phyloP scores from a whole-genome alignment of 2,329 filamentous ascomycete genomes.

The Monosporascus sp. region DNA sequence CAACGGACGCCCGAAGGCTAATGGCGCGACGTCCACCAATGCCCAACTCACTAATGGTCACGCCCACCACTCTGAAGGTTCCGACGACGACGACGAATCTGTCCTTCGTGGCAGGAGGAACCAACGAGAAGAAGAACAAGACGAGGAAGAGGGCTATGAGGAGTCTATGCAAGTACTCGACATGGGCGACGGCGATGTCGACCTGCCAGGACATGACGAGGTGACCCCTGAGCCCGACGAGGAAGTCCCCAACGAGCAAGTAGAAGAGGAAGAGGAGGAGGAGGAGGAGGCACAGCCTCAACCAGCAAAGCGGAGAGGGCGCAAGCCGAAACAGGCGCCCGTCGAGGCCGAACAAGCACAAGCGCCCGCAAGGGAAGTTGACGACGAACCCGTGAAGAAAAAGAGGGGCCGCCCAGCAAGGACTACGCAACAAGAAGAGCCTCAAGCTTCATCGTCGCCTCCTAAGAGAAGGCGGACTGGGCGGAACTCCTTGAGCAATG shows the following conservation, averaged over 20 bases:
- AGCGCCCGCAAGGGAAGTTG: constrained; percentile 13
- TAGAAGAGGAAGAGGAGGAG: constrained; percentile 9
- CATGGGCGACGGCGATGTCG: constrained; percentile 9
- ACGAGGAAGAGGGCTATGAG: constrained; percentile 20
- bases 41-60: constrained; percentile 14
- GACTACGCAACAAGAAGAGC: constrained; percentile 7
- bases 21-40: constrained; percentile 17
- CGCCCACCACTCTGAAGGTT: constrained; percentile 5
- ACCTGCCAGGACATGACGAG: constrained; percentile 8
- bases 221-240: constrained; percentile 18
- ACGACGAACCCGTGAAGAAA: constrained; percentile 19
- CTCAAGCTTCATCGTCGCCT: constrained; percentile 9
- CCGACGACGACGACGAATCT: constrained; percentile 24
- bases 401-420: constrained; percentile 22
- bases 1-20: constrained; percentile 19
- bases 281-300: constrained; percentile 19
- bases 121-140: constrained; percentile 16
- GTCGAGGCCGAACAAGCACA: constrained; percentile 6
- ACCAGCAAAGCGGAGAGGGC: constrained; percentile 16
- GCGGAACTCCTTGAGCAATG: constrained; percentile 14
- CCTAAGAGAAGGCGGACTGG: constrained; percentile 16
- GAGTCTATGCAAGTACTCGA: constrained; percentile 18
- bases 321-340: constrained; percentile 18
- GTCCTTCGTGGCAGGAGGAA: constrained; percentile 18
- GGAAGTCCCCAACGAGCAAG: constrained; percentile 13